Evolutionary conservation across 306 rosid species (phyloP).

Genomic region (Lathyrus oleraceus): DNA sequence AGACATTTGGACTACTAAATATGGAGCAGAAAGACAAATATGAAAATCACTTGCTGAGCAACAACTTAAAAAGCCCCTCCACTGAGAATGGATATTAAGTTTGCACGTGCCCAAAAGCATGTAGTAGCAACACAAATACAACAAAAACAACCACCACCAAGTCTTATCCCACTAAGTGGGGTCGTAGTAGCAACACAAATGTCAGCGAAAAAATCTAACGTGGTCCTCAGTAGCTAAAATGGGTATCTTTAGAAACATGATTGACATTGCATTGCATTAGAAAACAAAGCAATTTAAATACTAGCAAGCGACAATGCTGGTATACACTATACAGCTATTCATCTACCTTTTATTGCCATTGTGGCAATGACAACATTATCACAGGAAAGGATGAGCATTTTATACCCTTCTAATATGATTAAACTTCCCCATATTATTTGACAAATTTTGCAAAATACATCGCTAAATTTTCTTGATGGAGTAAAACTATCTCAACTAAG

Average conservation of each 20-base stretch:
- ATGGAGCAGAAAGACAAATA: slow-evolving; percentile 27
- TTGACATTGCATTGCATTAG: not conserved
- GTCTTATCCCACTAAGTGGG: no score
- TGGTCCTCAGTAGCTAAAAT: slow-evolving; percentile 12
- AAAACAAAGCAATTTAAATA: not conserved
- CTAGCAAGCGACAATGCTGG: not conserved
- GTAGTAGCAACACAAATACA: not conserved
- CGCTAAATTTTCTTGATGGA: slow-evolving; percentile 10
- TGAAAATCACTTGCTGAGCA: slow-evolving; percentile 21
- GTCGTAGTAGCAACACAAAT: not conserved
- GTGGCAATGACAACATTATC: not conserved
- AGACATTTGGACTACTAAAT: slow-evolving; percentile 19
- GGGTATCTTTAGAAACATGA: slow-evolving; percentile 15
- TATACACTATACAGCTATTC: slow-evolving; percentile 1
- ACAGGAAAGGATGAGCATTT: slow-evolving; percentile 1
- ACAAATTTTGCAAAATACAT: not conserved
- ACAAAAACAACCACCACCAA: no score
- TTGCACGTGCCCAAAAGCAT: not conserved
- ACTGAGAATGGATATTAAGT: slow-evolving; percentile 20
- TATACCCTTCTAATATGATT: slow-evolving; percentile 16
- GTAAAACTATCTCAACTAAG: not conserved
- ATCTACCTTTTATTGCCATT: not conserved
- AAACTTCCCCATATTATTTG: not conserved
- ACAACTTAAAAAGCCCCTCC: slow-evolving; percentile 20
- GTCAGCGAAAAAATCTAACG: not conserved